Evolutionary conservation across 1,139 yeast genomes (phyloP), one percentile per base, ranked within the genome.

Genomic region (Geotrichum restrictum): DNA sequence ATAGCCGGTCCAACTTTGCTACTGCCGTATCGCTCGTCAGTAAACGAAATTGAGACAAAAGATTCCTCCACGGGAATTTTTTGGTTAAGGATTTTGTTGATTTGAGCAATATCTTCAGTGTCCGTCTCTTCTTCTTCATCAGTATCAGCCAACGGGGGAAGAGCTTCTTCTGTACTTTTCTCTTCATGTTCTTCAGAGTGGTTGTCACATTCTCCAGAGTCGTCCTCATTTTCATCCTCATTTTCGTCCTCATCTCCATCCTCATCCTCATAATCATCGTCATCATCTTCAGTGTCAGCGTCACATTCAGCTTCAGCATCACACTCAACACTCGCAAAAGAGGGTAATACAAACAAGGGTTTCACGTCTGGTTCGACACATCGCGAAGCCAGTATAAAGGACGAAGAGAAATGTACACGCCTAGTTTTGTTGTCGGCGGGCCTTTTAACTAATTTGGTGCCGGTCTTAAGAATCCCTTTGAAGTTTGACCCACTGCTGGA

Each of bases 371-470:
- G 16, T 22, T 45, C 34, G n/a, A 45, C 36, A 14, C 34, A 31
- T 21, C 53, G 27, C 5, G 49, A 49, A 6, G 53, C 53, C 3
- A 45, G 45, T 31, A 38, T 37, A 33, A 42, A 49, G 11, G 16
- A 41, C n/a, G 36, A 38, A 18, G 39, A 41, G 18, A 42, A 40
- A 14, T 14, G 48, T 2, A 45, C 48, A 13, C 24, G 48, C 34
- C 41, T 21, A 3, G 19, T 7, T 4, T 5, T 10, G 5, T 36
- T 45, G 14, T 18, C 8, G 22, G 29, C 10, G 3, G n/a, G 31
- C 6, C 18, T 43, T 22, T 13, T 40, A 18, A 24, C 29, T 24
- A 24, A 5, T 5, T 5, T 3, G 11, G 24, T n/a, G 18, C 11
- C 41, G n/a, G 33, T 45, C 14, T 36, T 45, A 3, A 45, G 41